These are phyloP conservation scores for Syzygium jambos DNA, from an alignment of 345 rosid species.

Conservation along the genomic window DNA sequence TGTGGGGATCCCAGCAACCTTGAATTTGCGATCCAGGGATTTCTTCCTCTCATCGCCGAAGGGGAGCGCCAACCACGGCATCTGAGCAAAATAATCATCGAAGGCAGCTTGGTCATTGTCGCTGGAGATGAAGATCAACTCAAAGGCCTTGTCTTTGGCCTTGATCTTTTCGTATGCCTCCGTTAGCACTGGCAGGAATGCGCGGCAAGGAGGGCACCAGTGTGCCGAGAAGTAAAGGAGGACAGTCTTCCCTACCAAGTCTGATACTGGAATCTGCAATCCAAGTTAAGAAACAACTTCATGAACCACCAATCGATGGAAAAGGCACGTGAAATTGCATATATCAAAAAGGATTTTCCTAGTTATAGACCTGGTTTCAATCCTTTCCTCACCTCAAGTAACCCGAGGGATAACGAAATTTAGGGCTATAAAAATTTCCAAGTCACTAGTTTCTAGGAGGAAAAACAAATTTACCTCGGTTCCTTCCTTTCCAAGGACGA, in stretches of 20 bases:
- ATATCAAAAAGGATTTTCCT: neutral
- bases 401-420: neutral
- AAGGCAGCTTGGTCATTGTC: constrained; percentile 29
- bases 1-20: constrained; percentile 21
- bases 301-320: neutral
- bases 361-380: neutral
- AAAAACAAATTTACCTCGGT: constrained; percentile 2
- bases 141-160: constrained; percentile 21
- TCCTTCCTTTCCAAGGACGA: constrained; percentile 14
- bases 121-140: constrained; percentile 31
- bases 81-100: constrained; percentile 13
- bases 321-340: neutral
- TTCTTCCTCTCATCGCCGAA: constrained; percentile 26
- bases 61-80: constrained; percentile 46
- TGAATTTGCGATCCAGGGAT: constrained; percentile 20
- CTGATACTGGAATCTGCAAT: constrained; percentile 25
- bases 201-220: constrained; percentile 36
- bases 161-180: constrained; percentile 28
- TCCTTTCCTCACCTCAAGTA: neutral
- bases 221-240: constrained; percentile 44
- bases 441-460: neutral
- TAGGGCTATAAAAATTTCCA: neutral
- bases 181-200: constrained; percentile 25
- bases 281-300: neutral
- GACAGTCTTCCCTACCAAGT: constrained; percentile 28